Percentiles rank a stretch among this genome's conserved stretches.
Evolutionary conservation across 2,329 filamentous ascomycete species (phyloP).

Genomic region (Fusarium dimerum): DNA sequence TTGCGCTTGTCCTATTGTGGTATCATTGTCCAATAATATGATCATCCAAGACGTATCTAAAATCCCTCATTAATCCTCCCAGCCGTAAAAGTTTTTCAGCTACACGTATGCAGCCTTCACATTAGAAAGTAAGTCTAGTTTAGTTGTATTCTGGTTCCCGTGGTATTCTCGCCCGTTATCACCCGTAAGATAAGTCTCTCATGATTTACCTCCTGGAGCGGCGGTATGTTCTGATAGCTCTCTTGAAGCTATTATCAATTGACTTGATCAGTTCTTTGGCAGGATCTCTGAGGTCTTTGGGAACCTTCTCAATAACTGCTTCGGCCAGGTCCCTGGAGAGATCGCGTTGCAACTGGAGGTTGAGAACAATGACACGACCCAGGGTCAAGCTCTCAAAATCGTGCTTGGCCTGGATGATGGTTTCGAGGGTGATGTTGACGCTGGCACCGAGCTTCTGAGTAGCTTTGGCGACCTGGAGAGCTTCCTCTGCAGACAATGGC

Average conservation of each 20-base stretch:
- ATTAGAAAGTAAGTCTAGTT: not conserved
- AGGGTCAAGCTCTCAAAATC: slow-evolving; percentile 47
- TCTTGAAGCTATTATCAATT: slow-evolving; percentile 41
- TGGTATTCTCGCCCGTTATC: not conserved
- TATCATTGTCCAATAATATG: not conserved
- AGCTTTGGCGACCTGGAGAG: slow-evolving; percentile 40
- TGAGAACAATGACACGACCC: slow-evolving; percentile 44
- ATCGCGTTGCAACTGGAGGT: slow-evolving; percentile 41
- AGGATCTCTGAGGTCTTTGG: slow-evolving; percentile 31
- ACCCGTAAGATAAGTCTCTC: not conserved
- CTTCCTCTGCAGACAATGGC: slow-evolving; percentile 40
- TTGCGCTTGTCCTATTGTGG: not conserved
- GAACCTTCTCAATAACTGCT: slow-evolving; percentile 43
- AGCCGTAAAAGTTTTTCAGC: not conserved
- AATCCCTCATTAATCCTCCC: not conserved
- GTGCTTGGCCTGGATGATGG: slow-evolving; percentile 41
- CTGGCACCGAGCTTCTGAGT: slow-evolving; percentile 36
- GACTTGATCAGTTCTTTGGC: slow-evolving; percentile 39
- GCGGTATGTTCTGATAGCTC: slow-evolving; percentile 37
- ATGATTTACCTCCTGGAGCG: not conserved
- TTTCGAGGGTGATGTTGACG: slow-evolving; percentile 41
- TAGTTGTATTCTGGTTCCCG: not conserved
- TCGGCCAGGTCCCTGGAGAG: slow-evolving; percentile 41
- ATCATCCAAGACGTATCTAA: not conserved
- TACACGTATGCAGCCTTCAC: not conserved